Evolutionary conservation across 2,329 filamentous ascomycete species (phyloP).

Genomic region (Arthrobotrys sphaeroides): DNA sequence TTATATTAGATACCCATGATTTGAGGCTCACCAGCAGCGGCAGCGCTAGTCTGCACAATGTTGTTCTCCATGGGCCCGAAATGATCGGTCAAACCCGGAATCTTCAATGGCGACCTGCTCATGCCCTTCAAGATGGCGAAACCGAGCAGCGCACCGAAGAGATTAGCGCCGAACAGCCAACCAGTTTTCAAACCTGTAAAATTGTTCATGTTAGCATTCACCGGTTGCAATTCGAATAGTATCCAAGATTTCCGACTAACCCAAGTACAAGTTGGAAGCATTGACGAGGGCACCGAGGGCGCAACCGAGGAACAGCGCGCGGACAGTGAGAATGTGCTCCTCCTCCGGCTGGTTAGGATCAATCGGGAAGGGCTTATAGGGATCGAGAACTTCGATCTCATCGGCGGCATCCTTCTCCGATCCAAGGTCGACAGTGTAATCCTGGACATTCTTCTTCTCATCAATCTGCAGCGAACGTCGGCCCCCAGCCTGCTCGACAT

Average conservation of each 20-base stretch:
- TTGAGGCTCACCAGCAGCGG: slow-evolving; percentile 63
- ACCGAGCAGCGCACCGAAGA: slow-evolving; percentile 69
- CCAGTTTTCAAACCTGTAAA: slow-evolving; percentile 65
- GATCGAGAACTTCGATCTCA: slow-evolving; percentile 54
- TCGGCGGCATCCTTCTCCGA: slow-evolving; percentile 34
- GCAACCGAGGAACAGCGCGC: slow-evolving; percentile 68
- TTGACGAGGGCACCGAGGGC: slow-evolving; percentile 70
- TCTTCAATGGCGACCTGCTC: slow-evolving; percentile 62
- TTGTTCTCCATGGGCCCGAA: slow-evolving; percentile 73
- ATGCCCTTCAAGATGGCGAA: slow-evolving; percentile 69
- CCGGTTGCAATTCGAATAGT: not conserved
- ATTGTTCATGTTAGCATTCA: no score
- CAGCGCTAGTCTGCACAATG: slow-evolving; percentile 70
- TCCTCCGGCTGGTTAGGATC: slow-evolving; percentile 63
- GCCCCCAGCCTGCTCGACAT: slow-evolving; percentile 21
- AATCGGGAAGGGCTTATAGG: slow-evolving; percentile 61
- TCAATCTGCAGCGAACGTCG: slow-evolving; percentile 27
- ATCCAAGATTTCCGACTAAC: slow-evolving; percentile 59
- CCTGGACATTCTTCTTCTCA: slow-evolving; percentile 41
- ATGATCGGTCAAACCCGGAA: slow-evolving; percentile 66
- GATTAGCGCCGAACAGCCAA: slow-evolving; percentile 65
- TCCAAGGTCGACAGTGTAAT: slow-evolving; percentile 37
- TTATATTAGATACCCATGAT: no score
- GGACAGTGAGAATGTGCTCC: slow-evolving; percentile 66
- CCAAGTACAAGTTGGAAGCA: slow-evolving; percentile 71